phyloP scores from a whole-genome alignment of 352 stramenopile species.

The Phytophthora meadii region DNA sequence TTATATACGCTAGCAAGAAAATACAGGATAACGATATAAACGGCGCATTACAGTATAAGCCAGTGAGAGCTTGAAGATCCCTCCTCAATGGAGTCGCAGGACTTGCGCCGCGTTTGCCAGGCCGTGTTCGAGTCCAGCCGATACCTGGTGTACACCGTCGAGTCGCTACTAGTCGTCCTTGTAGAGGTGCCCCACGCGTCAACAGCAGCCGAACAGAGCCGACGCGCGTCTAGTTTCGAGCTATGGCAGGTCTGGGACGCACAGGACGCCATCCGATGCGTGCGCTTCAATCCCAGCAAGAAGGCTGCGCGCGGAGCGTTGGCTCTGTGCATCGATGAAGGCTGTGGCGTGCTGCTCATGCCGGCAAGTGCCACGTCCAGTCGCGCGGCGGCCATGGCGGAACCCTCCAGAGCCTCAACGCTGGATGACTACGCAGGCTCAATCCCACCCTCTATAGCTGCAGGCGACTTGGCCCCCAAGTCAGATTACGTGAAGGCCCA shows the following conservation, averaged over 20 bases:
- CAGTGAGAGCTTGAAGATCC: too few species aligned
- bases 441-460: not conserved
- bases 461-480: constrained; percentile 15
- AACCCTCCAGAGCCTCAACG: constrained; percentile 12
- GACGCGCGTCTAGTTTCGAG: constrained; percentile 51
- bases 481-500: constrained; percentile 71
- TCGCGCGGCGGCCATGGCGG: constrained; percentile 20
- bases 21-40: too few species aligned
- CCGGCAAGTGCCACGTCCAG: constrained; percentile 47
- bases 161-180: constrained; percentile 71
- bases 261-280: constrained; percentile 50
- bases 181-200: constrained; percentile 37
- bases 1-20: too few species aligned
- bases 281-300: constrained; percentile 63
- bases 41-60: too few species aligned
- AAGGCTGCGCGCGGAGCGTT: constrained; percentile 62
- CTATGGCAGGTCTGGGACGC: constrained; percentile 77
- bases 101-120: constrained; percentile 39
- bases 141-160: constrained; percentile 64
- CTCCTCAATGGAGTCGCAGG: constrained; percentile 32
- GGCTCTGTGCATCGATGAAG: constrained; percentile 68
- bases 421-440: constrained; percentile 1
- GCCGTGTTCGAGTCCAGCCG: constrained; percentile 59
- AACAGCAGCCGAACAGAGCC: constrained; percentile 10
- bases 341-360: constrained; percentile 69